A percentile compares a stretch with the other conserved stretches of the same genome.
Evolutionary conservation across 805 yeast species (phyloP).

Genomic region (Phaffomyces antillensis): DNA sequence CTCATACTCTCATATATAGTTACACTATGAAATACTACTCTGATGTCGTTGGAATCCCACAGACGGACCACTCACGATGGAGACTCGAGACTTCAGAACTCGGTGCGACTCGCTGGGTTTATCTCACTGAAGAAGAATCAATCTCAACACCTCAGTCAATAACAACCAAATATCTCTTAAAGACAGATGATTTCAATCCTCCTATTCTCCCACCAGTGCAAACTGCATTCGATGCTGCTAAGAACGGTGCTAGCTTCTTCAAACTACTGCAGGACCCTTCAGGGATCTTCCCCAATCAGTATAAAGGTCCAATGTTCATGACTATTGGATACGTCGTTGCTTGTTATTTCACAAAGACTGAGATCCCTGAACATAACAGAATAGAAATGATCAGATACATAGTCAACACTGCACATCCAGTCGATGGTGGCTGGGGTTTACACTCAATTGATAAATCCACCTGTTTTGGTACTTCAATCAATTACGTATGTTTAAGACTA

Average conservation of each 20-base stretch:
- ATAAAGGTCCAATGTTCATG: slow-evolving; percentile 98
- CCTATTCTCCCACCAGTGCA: slow-evolving; percentile 29
- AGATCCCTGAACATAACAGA: slow-evolving; percentile 58
- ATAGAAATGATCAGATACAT: slow-evolving; percentile 76
- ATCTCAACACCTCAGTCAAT: slow-evolving; percentile 42
- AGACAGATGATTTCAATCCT: slow-evolving; percentile 30
- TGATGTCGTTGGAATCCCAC: slow-evolving; percentile 59
- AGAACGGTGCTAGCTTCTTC: slow-evolving; percentile 69
- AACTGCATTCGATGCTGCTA: slow-evolving; percentile 54
- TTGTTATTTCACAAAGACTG: slow-evolving; percentile 58
- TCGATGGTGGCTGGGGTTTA: slow-evolving; percentile 99
- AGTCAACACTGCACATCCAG: slow-evolving; percentile 91
- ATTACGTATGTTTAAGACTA: slow-evolving; percentile 74
- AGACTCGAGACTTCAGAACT: slow-evolving; percentile 57
- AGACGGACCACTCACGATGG: slow-evolving; percentile 72
- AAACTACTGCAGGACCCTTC: slow-evolving; percentile 62
- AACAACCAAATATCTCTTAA: slow-evolving; percentile 49
- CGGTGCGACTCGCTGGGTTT: slow-evolving; percentile 84
- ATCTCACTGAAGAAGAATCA: slow-evolving; percentile 35
- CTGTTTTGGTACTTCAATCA: slow-evolving; percentile 87
- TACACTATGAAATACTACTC: slow-evolving; percentile 46
- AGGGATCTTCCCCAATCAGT: slow-evolving; percentile 90
- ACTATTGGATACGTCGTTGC: slow-evolving; percentile 81
- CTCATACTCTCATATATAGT: too few relatives aligned
- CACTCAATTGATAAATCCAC: slow-evolving; percentile 91